Evolutionary conservation across 108 stramenopile genomes (phyloP).

Genomic region (Fistulifera solaris): DNA sequence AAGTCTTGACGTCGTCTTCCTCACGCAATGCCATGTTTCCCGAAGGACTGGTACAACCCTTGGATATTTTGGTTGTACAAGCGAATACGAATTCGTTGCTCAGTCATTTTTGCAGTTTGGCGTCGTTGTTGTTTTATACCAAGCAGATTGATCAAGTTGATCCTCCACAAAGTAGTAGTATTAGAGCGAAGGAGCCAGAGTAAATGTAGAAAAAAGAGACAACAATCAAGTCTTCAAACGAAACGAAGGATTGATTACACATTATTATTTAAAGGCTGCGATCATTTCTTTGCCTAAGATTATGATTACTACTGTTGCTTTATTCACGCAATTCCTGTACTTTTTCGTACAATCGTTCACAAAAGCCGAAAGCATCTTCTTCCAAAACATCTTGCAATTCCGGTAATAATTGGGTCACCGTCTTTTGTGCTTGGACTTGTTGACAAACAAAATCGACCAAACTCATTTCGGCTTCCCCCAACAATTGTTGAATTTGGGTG

Average conservation of each 20-base stretch:
- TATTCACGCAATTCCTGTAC: too few relatives aligned
- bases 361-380: slow-evolving; percentile 41
- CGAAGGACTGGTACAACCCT: slow-evolving; percentile 56
- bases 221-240: too few relatives aligned
- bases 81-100: slow-evolving; percentile 89
- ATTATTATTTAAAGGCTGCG: too few relatives aligned
- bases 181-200: too few relatives aligned
- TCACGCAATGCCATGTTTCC: slow-evolving; percentile 19
- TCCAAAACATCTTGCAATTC: slow-evolving; percentile 77
- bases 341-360: too few relatives aligned
- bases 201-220: too few relatives aligned
- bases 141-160: slow-evolving; percentile 37
- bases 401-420: slow-evolving; percentile 40
- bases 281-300: too few relatives aligned
- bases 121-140: slow-evolving; percentile 54
- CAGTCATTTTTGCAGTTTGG: slow-evolving; percentile 81
- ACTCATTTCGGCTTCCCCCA: slow-evolving; percentile 65
- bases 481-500: slow-evolving; percentile 50
- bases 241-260: too few relatives aligned
- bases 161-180: background rate
- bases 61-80: slow-evolving; percentile 87
- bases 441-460: slow-evolving; percentile 66
- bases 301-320: too few relatives aligned
- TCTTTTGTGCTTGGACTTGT: slow-evolving; percentile 28
- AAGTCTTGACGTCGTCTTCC: slow-evolving; percentile 57